These are phyloP conservation scores for Lachnellula suecica DNA, from an alignment of 2,329 filamentous ascomycete genomes.

Conservation along the genomic window DNA sequence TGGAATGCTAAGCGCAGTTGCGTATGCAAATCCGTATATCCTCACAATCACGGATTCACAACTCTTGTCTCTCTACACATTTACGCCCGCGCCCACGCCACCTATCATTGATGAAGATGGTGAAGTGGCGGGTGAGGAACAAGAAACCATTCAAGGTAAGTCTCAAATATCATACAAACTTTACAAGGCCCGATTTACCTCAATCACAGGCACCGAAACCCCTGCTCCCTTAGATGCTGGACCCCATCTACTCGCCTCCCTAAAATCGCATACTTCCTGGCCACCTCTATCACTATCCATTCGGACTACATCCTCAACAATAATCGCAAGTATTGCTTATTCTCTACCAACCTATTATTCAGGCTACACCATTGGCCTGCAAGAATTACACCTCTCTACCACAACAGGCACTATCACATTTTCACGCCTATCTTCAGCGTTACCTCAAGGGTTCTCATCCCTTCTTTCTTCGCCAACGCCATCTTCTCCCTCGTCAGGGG, in stretches of 20 bases:
- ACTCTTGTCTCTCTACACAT: conserved; percentile 73
- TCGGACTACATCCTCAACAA: conserved; percentile 59
- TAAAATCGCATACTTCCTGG: conserved; percentile 77
- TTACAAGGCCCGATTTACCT: neutral
- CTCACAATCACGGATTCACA: conserved; percentile 76
- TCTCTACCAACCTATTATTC: conserved; percentile 73
- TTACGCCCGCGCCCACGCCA: conserved; percentile 38
- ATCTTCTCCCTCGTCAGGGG: conserved; percentile 8
- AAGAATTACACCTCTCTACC: conserved; percentile 70
- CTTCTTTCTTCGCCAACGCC: conserved; percentile 27
- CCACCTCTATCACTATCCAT: conserved; percentile 82
- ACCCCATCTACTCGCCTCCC: conserved; percentile 64
- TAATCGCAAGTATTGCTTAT: conserved; percentile 85
- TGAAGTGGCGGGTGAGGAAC: conserved; percentile 2
- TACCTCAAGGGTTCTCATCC: conserved; percentile 44
- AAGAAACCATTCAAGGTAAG: neutral
- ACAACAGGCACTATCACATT: conserved; percentile 36
- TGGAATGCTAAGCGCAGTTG: conserved; percentile 62
- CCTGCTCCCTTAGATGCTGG: neutral
- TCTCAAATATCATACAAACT: neutral
- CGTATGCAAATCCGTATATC: conserved; percentile 73
- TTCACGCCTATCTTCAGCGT: conserved; percentile 50
- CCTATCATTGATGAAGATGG: neutral
- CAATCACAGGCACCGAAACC: neutral
- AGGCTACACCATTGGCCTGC: conserved; percentile 89